A percentile compares a stretch with the other conserved stretches of the same genome.
phyloP scores from a whole-genome alignment of 345 rosid genomes.

The Lumnitzera littorea region DNA sequence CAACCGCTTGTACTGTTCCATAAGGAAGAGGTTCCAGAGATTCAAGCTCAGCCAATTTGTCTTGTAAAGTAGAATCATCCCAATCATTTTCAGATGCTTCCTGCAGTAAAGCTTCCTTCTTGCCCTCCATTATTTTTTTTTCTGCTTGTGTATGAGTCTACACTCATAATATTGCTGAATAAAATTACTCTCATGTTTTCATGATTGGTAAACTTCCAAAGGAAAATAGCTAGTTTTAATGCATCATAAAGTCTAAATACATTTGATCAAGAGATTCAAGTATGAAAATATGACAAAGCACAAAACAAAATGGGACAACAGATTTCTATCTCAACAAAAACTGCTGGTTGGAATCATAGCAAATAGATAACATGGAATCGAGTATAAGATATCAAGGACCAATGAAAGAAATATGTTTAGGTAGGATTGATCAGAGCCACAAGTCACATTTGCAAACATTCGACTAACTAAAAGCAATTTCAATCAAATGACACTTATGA shows the following conservation, averaged over 20 bases:
- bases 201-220: neutral
- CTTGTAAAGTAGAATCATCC: constrained; percentile 26
- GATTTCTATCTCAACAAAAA: too few relatives aligned
- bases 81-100: constrained; percentile 35
- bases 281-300: too few relatives aligned
- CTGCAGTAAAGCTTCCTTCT: constrained; percentile 43
- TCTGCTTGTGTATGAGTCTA: constrained; percentile 74
- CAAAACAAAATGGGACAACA: too few relatives aligned
- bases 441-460: too few relatives aligned
- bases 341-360: too few relatives aligned
- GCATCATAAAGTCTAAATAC: neutral
- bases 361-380: too few relatives aligned
- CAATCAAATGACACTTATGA: too few relatives aligned
- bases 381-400: too few relatives aligned
- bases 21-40: constrained; percentile 43
- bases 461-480: too few relatives aligned
- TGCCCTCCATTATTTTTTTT: constrained; percentile 48
- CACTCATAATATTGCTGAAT: constrained; percentile 7
- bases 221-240: neutral
- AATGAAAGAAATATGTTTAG: too few relatives aligned
- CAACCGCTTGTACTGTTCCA: constrained; percentile 53
- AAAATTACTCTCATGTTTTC: neutral
- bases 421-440: too few relatives aligned
- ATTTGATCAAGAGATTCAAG: neutral
- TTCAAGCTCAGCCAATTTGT: constrained; percentile 45